Percentiles rank a stretch among this genome's conserved stretches.
phyloP scores from a whole-genome alignment of 1,284 basidiomycete species.

The Salmacisia buchloeana region DNA sequence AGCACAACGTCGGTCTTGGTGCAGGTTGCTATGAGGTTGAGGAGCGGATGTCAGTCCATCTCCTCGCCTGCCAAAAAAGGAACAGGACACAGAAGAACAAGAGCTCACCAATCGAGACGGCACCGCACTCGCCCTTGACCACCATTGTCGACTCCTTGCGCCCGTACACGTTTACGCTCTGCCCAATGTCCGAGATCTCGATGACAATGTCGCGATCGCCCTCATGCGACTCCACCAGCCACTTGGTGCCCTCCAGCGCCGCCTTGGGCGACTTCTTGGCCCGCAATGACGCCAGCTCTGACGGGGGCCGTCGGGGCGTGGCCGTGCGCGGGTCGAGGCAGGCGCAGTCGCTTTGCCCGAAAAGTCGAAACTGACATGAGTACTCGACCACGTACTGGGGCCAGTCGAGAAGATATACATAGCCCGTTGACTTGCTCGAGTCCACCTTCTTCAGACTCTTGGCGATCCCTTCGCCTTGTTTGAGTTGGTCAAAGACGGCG shows the following conservation, averaged over 20 bases:
- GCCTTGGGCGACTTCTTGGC: constrained; percentile 87
- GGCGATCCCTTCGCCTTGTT: constrained; percentile 83
- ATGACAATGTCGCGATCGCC: constrained; percentile 70
- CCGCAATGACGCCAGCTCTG: constrained; percentile 32
- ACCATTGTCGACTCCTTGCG: constrained; percentile 85
- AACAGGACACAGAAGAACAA: constrained; percentile 18
- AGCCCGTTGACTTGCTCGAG: constrained; percentile 68
- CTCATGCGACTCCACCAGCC: constrained; percentile 94
- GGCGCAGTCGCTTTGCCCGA: constrained; percentile 8
- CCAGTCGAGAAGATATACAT: constrained; percentile 57
- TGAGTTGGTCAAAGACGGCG: constrained; percentile 88
- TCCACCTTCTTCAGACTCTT: constrained; percentile 88
- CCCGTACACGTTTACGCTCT: constrained; percentile 81
- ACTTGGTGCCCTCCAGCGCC: constrained; percentile 85
- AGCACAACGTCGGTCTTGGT: constrained; percentile 81
- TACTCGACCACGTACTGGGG: not conserved
- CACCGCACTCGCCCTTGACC: constrained; percentile 91
- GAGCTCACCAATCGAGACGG: constrained; percentile 79
- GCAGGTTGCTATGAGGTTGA: constrained; percentile 66
- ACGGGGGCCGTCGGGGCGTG: constrained; percentile 29
- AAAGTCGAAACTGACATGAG: no score
- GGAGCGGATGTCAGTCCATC: not conserved
- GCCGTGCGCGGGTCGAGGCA: constrained; percentile 20
- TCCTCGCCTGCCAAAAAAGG: not conserved
- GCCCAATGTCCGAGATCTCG: constrained; percentile 71